Evolutionary conservation across 176 grass and related monocot genomes (phyloP), one percentile per base, ranked within the genome.

Genomic region (Paspalum notatum): DNA sequence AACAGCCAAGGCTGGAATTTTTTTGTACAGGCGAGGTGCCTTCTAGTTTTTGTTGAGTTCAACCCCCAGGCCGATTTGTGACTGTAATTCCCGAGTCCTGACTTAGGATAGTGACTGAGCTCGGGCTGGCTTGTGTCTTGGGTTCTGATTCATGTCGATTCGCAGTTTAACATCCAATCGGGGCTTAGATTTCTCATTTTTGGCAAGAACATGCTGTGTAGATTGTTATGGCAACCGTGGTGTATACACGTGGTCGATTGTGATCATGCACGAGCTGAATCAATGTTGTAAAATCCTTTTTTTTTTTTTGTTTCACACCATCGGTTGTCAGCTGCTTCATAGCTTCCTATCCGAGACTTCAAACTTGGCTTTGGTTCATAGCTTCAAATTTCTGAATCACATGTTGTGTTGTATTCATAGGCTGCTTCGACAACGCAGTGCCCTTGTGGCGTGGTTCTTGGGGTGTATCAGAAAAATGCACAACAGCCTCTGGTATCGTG

Each of bases 1-100:
- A 67, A 78, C 21, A 85, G 58, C 78, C 14, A 45, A 72, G 12
- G 83, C 83, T 78, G 78, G 58, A 77, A 80, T 40, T 85, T 80
- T 71, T 14, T 62, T 72, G 78, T 73, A 69, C 42, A 71, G 72
- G 73, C 8, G 83, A 60, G 78, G 83, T 51, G 25, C 32, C 41
- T 49, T 24, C 16, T 66, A 82, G 72, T 57, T 80, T 49, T 84
- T 46, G 9, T 50, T 37, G 60, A 62, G 9, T 61, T 77, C 21
- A 15, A 48, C 47, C 55, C 65, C 8, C 18, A 37, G 38, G 46
- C 39, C 51, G n/a, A 38, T 18, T 81, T 80, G 21, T 71, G 15
- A 38, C 66, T 42, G 68, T 42, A 54, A 44, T 38, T 70, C 68
- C 20, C 32, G 68, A 49, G 25, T 68, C 13, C 46, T 57, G 82